These are phyloP conservation scores for Eleusine coracana DNA, from an alignment of 176 grass and related monocot species.

Conservation along the genomic window DNA sequence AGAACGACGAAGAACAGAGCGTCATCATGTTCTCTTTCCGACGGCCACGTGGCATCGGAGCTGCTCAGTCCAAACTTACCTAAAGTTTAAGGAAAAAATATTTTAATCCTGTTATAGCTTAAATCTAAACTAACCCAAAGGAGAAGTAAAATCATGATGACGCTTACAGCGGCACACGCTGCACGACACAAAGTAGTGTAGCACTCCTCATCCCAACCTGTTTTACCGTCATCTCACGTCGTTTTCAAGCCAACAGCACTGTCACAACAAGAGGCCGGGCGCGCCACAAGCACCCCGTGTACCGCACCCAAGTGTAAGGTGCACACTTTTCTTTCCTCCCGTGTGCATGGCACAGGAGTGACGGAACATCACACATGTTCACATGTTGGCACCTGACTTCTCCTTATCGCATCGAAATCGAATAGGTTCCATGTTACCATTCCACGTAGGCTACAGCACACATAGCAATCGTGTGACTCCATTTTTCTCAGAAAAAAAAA, in stretches of 20 bases:
- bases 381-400: background rate
- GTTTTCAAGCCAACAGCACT: constrained; percentile 27
- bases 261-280: background rate
- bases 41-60: constrained; percentile 22
- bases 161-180: background rate
- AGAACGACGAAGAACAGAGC: constrained; percentile 16
- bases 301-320: background rate
- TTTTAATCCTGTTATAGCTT: background rate
- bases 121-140: background rate
- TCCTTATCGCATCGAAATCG: constrained; percentile 27
- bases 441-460: background rate
- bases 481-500: background rate
- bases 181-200: background rate
- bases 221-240: background rate
- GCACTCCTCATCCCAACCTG: background rate
- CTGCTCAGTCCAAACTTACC: background rate
- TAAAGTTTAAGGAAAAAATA: background rate
- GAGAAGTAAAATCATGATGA: background rate
- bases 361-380: background rate
- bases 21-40: background rate
- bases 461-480: background rate
- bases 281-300: background rate
- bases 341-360: background rate
- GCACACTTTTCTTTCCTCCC: background rate
- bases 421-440: constrained; percentile 5